Base-by-base conservation (phyloP, 1,139 yeast species). In the Hemisphaericaspora xylofermentans region DNA sequence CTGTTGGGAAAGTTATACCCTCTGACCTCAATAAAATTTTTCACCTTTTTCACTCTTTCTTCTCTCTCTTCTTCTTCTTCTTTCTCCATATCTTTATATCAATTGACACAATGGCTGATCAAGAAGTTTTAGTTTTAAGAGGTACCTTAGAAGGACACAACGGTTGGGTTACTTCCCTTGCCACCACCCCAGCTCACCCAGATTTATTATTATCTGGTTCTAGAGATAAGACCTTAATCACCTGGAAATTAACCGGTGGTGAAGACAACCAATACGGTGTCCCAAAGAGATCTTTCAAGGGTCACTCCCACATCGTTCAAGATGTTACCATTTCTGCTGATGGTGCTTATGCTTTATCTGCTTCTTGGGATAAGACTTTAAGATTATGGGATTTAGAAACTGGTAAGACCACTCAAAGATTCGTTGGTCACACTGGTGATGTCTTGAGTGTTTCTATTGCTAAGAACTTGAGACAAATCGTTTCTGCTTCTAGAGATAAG, bases 351-450 rank as follows among this genome's bases (percentile, higher is more conserved):
- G 98, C 97, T 67, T 80, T 93, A 71, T 93, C 98, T 56, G 97
- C 96, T 65, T 94, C 98, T 64, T 93, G 99, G 99, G 98, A 93
- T 74, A 88, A 86, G 80, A 91, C 98, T 68, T 82, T 94, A 73
- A 94, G 98, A 83, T 86, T 93, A 69, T 93, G 99, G 99, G 93
- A 88, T 74, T 82, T 93, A 66, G 84, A 84, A 71, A 81, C 94
- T 62, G 99, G 98, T 80, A 87, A 84, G 74, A 84, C 93, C 66
- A 80, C 89, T 75, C 82, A 82, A 71, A 91, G 97, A 78, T 93
- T 93, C 69, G 96, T 86, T 59, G 99, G 98, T 66, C 99, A 93
- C 95, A 82, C 82, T 58, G 88, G 91, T 68, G 99, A 93, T 72
- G 98, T 93, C 58, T 79, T 91, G 76, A 89, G 98, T 52, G 97